Evolutionary conservation across 2,329 filamentous ascomycete genomes (phyloP), one percentile per base, ranked within the genome.

Genomic region (Penicillium sp.): DNA sequence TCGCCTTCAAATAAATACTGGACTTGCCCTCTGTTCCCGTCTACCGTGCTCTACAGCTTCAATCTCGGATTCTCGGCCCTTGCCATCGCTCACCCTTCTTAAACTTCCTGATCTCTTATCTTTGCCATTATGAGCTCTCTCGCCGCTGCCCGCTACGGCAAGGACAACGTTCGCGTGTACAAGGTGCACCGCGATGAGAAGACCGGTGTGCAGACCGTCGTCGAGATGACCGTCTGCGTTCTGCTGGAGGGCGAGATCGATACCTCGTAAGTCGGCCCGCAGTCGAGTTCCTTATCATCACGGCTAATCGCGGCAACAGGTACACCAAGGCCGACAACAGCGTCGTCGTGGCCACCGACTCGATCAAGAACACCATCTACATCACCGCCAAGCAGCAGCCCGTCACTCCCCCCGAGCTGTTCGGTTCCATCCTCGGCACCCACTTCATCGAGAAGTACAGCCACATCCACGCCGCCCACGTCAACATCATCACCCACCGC

Each of bases 91-190:
- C 52, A 56, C 58, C 44, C 50, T 46, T 28, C 11, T 31, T 30
- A 24, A 14, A 44, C 24, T 28, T 39, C 22, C 14, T 20, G 18
- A n/a, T 10, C 33, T 46, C 22, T 16, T 30, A 28, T 25, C 18
- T 35, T 35, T n/a, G 35, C 4, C 57, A 66, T 35, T 31, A 73
- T 72, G 69, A 61, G 62, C 44, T 51, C 67, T 56, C 62, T 79
- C 45, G 65, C 72, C 50, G 71, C 75, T 58, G 75, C 76, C 51
- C 74, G 75, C 52, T 79, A 79, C 63, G 76, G 76, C 62, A 79
- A 99, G 84, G 94, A 97, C 83, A 97, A 99, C 78, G 88, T 99
- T 81, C 92, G 94, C 68, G 85, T 99, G 66, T 95, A 88, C 84
- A 99, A 99, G 76, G 91, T 96, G 67, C 81, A 95, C 68, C 85